These are phyloP conservation scores for Trametes sp. DNA, from an alignment of 1,284 basidiomycete species.

Conservation along the genomic window DNA sequence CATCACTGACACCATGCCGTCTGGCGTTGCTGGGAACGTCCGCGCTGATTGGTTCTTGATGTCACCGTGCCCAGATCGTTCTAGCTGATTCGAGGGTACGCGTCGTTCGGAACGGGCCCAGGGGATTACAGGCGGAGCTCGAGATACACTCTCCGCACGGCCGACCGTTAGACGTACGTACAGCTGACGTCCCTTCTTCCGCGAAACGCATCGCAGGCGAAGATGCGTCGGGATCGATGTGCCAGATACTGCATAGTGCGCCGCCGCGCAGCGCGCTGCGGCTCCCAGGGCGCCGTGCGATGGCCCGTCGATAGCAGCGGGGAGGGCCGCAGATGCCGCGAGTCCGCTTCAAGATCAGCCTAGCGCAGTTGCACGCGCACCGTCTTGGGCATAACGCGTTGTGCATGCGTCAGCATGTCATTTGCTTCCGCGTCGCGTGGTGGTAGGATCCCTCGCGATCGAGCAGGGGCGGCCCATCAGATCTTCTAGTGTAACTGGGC, in stretches of 20 bases:
- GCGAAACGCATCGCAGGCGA: slow-evolving; percentile 16
- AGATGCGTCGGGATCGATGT: slow-evolving; percentile 15
- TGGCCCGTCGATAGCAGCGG: slow-evolving; percentile 19
- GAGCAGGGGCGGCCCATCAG: slow-evolving; percentile 25
- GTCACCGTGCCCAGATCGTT: slow-evolving; percentile 19
- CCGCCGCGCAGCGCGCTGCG: slow-evolving; percentile 1
- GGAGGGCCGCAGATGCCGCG: slow-evolving; percentile 5
- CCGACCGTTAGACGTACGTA: slow-evolving; percentile 2
- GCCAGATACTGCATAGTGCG: neutral
- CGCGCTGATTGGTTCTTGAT: slow-evolving; percentile 8
- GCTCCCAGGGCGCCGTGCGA: slow-evolving; percentile 4
- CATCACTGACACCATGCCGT: slow-evolving; percentile 14
- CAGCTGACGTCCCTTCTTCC: slow-evolving; percentile 23
- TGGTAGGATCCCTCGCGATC: slow-evolving; percentile 15
- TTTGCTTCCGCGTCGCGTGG: slow-evolving; percentile 31
- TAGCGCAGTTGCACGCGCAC: slow-evolving; percentile 16
- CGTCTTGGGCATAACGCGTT: slow-evolving; percentile 18
- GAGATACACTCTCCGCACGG: slow-evolving; percentile 15
- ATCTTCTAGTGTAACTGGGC: slow-evolving; percentile 20
- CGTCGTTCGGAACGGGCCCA: neutral
- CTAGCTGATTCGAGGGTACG: slow-evolving; percentile 18
- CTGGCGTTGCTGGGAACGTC: slow-evolving; percentile 19
- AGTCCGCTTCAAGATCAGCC: slow-evolving; percentile 12
- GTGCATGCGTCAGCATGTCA: slow-evolving; percentile 25
- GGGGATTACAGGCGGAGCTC: slow-evolving; percentile 13